Evolutionary conservation across 805 yeast genomes (phyloP), one percentile per base, ranked within the genome.

Genomic region (Zygotorulaspora danielsina): DNA sequence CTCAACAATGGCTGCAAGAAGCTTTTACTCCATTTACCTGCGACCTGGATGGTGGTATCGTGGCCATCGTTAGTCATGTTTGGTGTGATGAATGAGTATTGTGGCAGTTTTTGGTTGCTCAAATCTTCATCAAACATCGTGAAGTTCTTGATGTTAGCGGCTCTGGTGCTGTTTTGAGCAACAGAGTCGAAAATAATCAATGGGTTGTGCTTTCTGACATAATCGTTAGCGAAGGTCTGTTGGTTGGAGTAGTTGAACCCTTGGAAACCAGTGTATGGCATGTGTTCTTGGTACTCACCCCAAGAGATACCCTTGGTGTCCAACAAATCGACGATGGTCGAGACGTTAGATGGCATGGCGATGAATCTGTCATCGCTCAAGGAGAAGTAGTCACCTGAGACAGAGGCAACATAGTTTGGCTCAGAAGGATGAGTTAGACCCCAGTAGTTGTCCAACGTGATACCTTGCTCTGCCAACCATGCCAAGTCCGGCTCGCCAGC

Each of bases 21-120:
- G 40, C 57, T 45, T 39, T 65, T 65, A 25, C 72, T 50, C 78
- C 78, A 74, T 37, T 49, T 42, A 27, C 73, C 73, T 16, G 77
- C 69, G 35, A 66, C 63, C 39, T 63, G 65, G 39, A 74, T 66
- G 49, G 65, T 70, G 29, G 72, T 49, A 57, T 70, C 75, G 45
- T 74, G 75, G 32, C 76, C 79, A 54, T 74, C 77, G 58, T 72
- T 64, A 42, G 73, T 61, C 72, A 72, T 67, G 62, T 73, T 73
- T 41, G 79, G 78, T 30, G 78, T 73, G 55, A 74, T 66, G 63
- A 73, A 65, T 46, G 64, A 48, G 72, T 73, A 74, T 64, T 74
- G 78, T 31, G 78, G 78, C 48, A 73, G 61, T 35, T 57, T 50
- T 46, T 69, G 53, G 49, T 60, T 53, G 24, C 52, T 54, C 42